Evolutionary conservation across 1,284 basidiomycete species (phyloP).

Genomic region (Schizophyllum commune): DNA sequence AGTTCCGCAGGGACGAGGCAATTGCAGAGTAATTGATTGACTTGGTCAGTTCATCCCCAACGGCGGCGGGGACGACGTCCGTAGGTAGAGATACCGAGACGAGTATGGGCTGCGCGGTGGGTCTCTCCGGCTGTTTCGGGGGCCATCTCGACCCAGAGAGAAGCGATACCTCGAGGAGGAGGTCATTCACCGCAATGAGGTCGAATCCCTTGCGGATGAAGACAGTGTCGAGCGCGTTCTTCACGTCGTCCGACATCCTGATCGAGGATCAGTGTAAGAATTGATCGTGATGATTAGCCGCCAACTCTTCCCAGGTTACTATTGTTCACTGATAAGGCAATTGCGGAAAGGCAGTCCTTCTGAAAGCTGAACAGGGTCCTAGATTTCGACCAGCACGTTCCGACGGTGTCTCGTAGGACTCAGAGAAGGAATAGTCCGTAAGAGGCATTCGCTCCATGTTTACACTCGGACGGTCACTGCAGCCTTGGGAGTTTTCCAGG

Average conservation of each 20-base stretch:
- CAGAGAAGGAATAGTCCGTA: too few species aligned
- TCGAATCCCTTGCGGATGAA: constrained; percentile 17
- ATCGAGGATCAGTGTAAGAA: background rate
- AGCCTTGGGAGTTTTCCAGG: too few species aligned
- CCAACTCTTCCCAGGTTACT: too few species aligned
- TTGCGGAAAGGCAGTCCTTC: too few species aligned
- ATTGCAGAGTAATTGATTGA: constrained; percentile 54
- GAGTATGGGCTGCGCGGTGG: constrained; percentile 48
- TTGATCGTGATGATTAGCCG: background rate
- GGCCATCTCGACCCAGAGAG: constrained; percentile 38
- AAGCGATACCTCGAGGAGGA: constrained; percentile 33
- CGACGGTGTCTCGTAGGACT: too few species aligned
- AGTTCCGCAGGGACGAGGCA: constrained; percentile 10
- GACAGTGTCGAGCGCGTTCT: background rate
- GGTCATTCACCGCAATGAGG: constrained; percentile 40
- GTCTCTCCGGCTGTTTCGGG: constrained; percentile 15
- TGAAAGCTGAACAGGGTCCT: too few species aligned
- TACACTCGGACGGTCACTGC: too few species aligned
- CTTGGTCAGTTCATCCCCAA: constrained; percentile 46
- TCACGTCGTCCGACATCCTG: background rate
- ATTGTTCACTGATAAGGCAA: too few species aligned
- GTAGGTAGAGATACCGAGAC: constrained; percentile 49
- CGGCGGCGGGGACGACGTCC: constrained; percentile 45
- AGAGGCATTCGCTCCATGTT: too few species aligned
- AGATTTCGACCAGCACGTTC: too few species aligned